Evolutionary conservation across 2,329 filamentous ascomycete genomes (phyloP), one percentile per base, ranked within the genome.

Genomic region (Neonectria punicea): DNA sequence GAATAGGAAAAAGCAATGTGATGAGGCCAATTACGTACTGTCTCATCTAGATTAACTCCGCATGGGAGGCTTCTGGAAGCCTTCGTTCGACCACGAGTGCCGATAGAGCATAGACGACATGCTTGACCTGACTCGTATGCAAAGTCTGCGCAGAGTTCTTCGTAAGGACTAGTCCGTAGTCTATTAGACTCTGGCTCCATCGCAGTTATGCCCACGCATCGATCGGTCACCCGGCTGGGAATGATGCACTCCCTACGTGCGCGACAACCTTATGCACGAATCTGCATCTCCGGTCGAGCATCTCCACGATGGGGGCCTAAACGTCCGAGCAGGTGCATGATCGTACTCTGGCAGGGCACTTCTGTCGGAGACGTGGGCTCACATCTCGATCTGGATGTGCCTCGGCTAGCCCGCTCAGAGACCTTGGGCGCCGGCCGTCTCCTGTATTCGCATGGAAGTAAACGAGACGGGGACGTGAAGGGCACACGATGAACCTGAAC

Each of bases 21-120:
- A 50, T 20, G 16, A 46, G 49, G 34, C 18, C 61, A 43, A 56
- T 60, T 55, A 59, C 43, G 57, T 54, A 57, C 47, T 51, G 50
- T 58, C 59, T 65, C 61, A 65, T 53, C 39, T 13, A 66, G 39
- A 67, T 62, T 50, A 47, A 58, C 58, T 57, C 57, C 58, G 47
- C 30, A 10, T 55, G 28, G 61, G 44, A 44, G 47, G 25, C 53
- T 70, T 73, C 67, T 73, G 54, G 66, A 73, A 69, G 59, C 54
- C 57, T 69, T 66, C 41, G 53, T 54, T 54, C 53, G 58, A 50
- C 22, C 9, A 43, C n/a, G 16, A 63, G 53, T 59, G 62, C 63
- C 55, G 49, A 53, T 34, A 18, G 25, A 44, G 32, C 51, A 55
- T 8, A 49, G 11, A 30, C 46, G 16, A 51, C 5, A 10, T 20